These are phyloP conservation scores for Catenaria anguillulae DNA, from an alignment of 371 early-diverging fungal species.

Conservation along the genomic window DNA sequence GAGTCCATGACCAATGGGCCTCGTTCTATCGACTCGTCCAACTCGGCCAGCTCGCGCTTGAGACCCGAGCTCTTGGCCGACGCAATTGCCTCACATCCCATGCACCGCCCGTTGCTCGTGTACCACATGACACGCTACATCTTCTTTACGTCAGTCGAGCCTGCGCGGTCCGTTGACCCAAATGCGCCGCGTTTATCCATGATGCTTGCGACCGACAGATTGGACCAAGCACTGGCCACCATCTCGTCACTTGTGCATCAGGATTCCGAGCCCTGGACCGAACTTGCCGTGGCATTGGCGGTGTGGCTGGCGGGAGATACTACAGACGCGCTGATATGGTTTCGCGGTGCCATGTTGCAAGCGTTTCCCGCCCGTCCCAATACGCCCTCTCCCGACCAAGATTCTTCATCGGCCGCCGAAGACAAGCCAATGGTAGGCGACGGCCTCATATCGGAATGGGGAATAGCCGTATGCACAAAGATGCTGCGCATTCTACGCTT, in stretches of 20 bases:
- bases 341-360: neutral
- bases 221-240: neutral
- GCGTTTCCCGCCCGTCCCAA: too few species aligned
- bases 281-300: neutral
- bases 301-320: neutral
- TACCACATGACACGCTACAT: neutral
- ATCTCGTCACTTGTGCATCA: neutral
- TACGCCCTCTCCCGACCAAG: neutral
- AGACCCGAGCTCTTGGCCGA: too few species aligned
- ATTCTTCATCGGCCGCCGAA: neutral
- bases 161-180: neutral
- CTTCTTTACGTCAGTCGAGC: neutral
- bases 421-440: neutral
- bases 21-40: too few species aligned
- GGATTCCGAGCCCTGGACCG: neutral
- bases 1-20: too few species aligned
- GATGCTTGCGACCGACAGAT: neutral
- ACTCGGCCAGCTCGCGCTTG: too few species aligned
- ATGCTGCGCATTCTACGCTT: neutral
- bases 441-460: neutral
- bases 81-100: too few species aligned
- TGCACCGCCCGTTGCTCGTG: neutral
- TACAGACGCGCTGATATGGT: neutral
- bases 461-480: neutral
- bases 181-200: neutral